phyloP scores from a whole-genome alignment of 257 asterid genomes.

The Lycium barbarum region DNA sequence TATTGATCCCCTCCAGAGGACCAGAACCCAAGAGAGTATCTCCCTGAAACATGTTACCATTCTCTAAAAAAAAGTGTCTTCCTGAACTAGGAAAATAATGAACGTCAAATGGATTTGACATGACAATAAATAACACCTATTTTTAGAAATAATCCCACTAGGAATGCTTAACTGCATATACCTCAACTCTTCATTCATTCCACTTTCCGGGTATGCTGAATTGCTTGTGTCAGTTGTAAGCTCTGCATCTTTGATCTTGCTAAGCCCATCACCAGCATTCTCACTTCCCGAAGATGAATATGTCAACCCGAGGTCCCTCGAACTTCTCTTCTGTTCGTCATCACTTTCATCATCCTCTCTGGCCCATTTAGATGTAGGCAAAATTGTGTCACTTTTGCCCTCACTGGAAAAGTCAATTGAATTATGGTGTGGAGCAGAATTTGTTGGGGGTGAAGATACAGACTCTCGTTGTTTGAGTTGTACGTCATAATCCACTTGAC shows the following conservation, averaged over 20 bases:
- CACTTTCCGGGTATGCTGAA: constrained; percentile 61
- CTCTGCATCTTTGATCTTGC: constrained; percentile 58
- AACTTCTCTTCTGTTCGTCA: constrained; percentile 64
- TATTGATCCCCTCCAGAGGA: not conserved
- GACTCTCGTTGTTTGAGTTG: constrained; percentile 56
- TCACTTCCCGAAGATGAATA: constrained; percentile 98
- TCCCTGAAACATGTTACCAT: not conserved
- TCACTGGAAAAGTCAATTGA: constrained; percentile 44
- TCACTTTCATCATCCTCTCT: constrained; percentile 85
- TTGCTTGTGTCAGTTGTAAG: constrained; percentile 61
- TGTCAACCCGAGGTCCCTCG: constrained; percentile 71
- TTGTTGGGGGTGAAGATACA: constrained; percentile 40
- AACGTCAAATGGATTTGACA: not conserved
- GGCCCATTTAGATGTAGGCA: constrained; percentile 95
- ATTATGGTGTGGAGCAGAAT: constrained; percentile 45
- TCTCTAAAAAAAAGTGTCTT: not conserved
- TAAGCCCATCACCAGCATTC: constrained; percentile 60
- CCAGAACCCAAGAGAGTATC: not conserved
- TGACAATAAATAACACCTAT: constrained; percentile 7
- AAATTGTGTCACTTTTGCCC: constrained; percentile 59
- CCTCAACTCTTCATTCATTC: constrained; percentile 87
- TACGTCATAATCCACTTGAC: constrained; percentile 52
- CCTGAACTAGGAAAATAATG: not conserved
- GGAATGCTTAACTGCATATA: constrained; percentile 34
- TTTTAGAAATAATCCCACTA: not conserved